Evolutionary conservation across 371 early-diverging fungal species (phyloP), one percentile per base, ranked within the genome.

Genomic region (Mortierella sp.): DNA sequence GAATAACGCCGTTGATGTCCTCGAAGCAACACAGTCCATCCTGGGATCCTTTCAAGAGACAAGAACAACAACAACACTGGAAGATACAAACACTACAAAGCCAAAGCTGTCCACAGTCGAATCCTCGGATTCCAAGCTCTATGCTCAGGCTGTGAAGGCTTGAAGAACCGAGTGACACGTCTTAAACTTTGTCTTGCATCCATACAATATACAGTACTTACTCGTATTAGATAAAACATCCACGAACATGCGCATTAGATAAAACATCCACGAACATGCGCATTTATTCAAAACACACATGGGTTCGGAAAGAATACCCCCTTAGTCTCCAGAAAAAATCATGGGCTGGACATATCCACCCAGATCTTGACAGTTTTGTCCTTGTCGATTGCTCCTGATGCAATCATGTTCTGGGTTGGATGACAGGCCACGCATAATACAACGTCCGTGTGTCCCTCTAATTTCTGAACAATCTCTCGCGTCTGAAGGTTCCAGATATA

Each of bases 401-500:
- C 99, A 70, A 99, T 97, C 70, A 98, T 95, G 65, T 96, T 94
- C 65, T 90, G 83, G 2, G 88, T 90, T 19, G 99, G 99, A 81
- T 99, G 99, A 76, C 98, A 97, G 50, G 94, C 94, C 32, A 99
- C 94, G 56, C 92, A 85, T 42, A 99, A 81, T 11, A 98, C 97
- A 4, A 92, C 93, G 72, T 97, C 99, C 93, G 85, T 88, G 82
- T 99, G 99, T 0, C 96, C 97, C 60, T 90, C 92, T 46, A 98
- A 83, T 71, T 86, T 92, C 64, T 98, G 97, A 60, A 97, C 95
- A 64, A 97, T 86, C 80, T 96, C 94, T 62, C 93, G 92, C 21
- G 90, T 94, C 80, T 99, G 97, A 59, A 99, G 81, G 79, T 97
- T 93, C 99, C 99, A 99, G 67, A 98, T 88, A 72, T 97, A 97